Evolutionary conservation across 805 yeast species (phyloP), one percentile per base, ranked within the genome.

Genomic region (Lachancea nothofagi): DNA sequence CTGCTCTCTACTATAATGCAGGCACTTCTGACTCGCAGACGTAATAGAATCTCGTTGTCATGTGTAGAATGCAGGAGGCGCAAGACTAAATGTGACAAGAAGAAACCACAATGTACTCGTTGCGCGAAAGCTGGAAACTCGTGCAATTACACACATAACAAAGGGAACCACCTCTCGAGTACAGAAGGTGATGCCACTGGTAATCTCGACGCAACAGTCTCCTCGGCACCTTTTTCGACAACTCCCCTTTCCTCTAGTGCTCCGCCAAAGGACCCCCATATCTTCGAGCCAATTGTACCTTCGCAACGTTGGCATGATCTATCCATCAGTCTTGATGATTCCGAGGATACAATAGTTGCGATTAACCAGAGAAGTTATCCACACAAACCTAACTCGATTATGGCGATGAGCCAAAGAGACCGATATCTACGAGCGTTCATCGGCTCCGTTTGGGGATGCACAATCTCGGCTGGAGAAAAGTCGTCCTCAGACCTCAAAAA

Each of bases 51-150:
- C 14, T 39, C 42, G 27, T 28, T 27, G 9, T 24, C 27, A 12
- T 39, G 42, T 22, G 15, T 27, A 24, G 42, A 28, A 7, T 39
- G 42, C 25, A 40, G 33, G 14, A 12, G 32, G 13, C 21, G 42
- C 9, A 39, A 39, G 42, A 39, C 28, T 4, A 39, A 39, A 21
- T 39, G 42, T 21, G 42, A 39, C 33, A 39, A 33, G 32, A 17
- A 28, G 21, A 26, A 22, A 22, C 42, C 42, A 3, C 10, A 23
- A 7, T 39, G 42, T 15, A 28, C 6, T 9, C 29, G 36, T 10
- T 39, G 42, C 29, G 34, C 9, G 14, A 18, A 33, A 12, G 6
- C 14, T 10, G 34, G 32, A 5, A n/a, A 27, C 8, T 9, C 29
- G 5, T 39, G 42, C 25, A 13, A 21, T 10, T 39, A 39, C 23